A percentile compares a stretch with the other conserved stretches of the same genome.
Evolutionary conservation across 2,329 filamentous ascomycete species (phyloP).

Genomic region (Chaetomium sp.): DNA sequence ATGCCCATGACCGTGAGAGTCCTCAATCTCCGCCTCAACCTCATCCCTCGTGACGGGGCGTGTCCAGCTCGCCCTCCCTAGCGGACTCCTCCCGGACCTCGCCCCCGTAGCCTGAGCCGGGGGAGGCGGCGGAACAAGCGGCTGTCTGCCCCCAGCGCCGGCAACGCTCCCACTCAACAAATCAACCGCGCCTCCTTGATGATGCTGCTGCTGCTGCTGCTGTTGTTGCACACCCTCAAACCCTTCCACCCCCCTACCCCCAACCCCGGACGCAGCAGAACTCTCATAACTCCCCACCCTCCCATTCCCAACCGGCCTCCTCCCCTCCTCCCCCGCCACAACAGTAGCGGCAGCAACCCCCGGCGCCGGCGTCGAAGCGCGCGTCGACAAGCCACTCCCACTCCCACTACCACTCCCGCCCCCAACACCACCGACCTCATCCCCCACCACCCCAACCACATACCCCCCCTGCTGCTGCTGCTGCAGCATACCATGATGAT

Average conservation of each 20-base stretch:
- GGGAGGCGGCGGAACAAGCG: conserved; percentile 5
- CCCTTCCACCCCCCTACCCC: no score
- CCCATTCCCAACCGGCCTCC: background rate
- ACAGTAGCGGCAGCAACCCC: background rate
- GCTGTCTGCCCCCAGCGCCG: background rate
- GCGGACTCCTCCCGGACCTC: conserved; percentile 43
- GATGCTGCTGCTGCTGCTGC: background rate
- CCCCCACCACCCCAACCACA: conserved; percentile 5
- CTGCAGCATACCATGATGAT: background rate
- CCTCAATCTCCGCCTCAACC: conserved; percentile 39
- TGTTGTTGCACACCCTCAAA: background rate
- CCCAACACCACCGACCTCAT: background rate
- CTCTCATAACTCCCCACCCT: conserved; percentile 2
- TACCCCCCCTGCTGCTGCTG: conserved; percentile 1
- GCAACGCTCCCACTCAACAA: conserved; percentile 2
- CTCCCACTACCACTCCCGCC: background rate
- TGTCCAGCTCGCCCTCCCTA: conserved; percentile 43
- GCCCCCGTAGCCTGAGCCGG: conserved; percentile 2
- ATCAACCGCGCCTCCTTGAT: background rate
- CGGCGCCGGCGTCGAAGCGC: background rate
- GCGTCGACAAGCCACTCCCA: background rate
- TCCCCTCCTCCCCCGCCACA: background rate
- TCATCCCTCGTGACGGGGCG: conserved; percentile 38
- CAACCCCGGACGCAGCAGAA: background rate
- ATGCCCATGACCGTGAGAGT: conserved; percentile 18